These are phyloP conservation scores for Excoecaria cochinchinensis DNA, from an alignment of 345 rosid genomes.

Conservation along the genomic window DNA sequence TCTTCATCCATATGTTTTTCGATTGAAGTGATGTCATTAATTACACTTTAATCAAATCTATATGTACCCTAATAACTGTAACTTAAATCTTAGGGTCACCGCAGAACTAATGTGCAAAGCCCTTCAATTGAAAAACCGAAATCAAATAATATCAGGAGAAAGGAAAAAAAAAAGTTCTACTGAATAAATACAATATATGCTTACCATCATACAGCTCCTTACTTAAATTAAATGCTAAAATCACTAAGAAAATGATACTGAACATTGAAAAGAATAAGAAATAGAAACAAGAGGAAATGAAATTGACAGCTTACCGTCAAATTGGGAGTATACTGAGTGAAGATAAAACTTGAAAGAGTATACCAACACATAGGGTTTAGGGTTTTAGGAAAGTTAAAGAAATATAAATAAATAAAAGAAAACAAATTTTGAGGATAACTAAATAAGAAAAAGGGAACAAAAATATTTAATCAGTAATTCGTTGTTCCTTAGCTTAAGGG, in stretches of 20 bases:
- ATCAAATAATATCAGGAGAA: background rate
- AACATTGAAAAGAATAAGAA: background rate
- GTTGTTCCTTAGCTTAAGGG: background rate
- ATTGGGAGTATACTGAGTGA: background rate
- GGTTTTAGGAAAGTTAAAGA: background rate
- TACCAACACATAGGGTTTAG: conserved; percentile 6
- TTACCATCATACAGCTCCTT: background rate
- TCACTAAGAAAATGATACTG: background rate
- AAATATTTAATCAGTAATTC: background rate
- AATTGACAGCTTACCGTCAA: conserved; percentile 1
- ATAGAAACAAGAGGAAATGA: background rate
- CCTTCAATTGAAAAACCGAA: background rate
- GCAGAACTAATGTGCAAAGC: background rate
- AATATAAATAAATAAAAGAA: background rate
- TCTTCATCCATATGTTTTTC: conserved; percentile 75
- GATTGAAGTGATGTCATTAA: conserved; percentile 30
- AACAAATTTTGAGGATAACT: background rate
- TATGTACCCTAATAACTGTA: background rate
- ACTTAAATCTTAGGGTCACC: background rate
- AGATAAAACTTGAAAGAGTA: background rate
- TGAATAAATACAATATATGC: background rate
- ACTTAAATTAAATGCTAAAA: background rate
- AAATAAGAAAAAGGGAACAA: background rate
- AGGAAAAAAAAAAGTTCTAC: background rate
- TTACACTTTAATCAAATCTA: background rate